Conservation (phyloP, 1,284 basidiomycete species). For the Athelia sp. region DNA sequence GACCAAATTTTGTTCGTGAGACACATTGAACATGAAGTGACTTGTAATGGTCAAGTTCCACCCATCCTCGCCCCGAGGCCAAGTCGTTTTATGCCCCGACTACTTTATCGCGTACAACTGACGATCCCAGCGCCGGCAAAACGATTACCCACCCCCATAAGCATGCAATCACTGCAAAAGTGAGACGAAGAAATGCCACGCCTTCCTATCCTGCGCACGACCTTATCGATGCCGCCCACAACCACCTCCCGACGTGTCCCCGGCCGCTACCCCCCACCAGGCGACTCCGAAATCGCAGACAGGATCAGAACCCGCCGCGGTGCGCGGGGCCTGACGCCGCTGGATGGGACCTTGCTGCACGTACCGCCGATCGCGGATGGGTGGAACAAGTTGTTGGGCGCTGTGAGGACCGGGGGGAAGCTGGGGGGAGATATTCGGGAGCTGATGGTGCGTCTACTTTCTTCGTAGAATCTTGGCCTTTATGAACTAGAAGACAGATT, state of each 20-base stretch:
- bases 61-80: too few species aligned
- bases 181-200: too few species aligned
- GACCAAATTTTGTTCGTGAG: too few species aligned
- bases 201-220: too few species aligned
- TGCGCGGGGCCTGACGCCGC: conserved; percentile 36
- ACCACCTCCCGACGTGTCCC: conserved; percentile 31
- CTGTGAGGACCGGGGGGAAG: conserved; percentile 41
- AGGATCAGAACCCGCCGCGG: conserved; percentile 41
- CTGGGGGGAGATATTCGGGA: conserved; percentile 46
- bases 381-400: conserved; percentile 45
- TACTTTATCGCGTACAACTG: too few species aligned
- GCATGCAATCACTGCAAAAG: too few species aligned
- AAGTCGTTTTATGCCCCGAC: too few species aligned
- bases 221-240: too few species aligned
- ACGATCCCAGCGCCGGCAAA: too few species aligned
- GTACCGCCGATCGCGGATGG: conserved; percentile 45
- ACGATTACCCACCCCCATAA: too few species aligned
- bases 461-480: not conserved
- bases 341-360: conserved; percentile 44
- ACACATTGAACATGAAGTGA: too few species aligned
- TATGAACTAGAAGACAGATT: conserved; percentile 27
- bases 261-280: conserved; percentile 36
- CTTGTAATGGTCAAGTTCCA: too few species aligned
- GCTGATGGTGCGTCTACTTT: conserved; percentile 34
- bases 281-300: conserved; percentile 36